These are phyloP conservation scores for Pseudisothecium myosuroides DNA, from an alignment of 225 moss, liverwort and hornwort genomes.

Conservation along the genomic window DNA sequence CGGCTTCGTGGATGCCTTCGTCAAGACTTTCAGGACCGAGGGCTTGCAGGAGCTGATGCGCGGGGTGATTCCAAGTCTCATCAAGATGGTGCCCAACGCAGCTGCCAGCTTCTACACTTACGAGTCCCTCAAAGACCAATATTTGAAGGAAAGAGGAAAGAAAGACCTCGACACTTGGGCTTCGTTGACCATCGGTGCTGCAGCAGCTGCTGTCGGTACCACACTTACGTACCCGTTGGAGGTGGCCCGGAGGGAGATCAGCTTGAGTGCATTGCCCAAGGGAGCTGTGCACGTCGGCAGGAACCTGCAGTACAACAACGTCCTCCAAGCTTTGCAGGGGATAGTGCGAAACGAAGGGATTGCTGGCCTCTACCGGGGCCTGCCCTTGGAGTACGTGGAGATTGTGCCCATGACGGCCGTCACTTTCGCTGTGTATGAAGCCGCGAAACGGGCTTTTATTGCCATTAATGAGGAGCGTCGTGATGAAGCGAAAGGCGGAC, in stretches of 20 bases:
- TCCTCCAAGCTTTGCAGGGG: slow-evolving; percentile 57
- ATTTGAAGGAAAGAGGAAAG: slow-evolving; percentile 2
- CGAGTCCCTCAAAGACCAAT: slow-evolving; percentile 51
- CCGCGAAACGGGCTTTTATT: slow-evolving; percentile 60
- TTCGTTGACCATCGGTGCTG: slow-evolving; percentile 54
- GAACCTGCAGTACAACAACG: slow-evolving; percentile 37
- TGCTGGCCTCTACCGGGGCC: slow-evolving; percentile 57
- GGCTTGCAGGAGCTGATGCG: slow-evolving; percentile 60
- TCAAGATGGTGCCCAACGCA: slow-evolving; percentile 60
- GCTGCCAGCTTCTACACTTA: slow-evolving; percentile 83
- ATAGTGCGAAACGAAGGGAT: slow-evolving; percentile 43
- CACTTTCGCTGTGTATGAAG: slow-evolving; percentile 70
- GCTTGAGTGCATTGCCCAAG: slow-evolving; percentile 45
- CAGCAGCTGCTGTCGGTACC: slow-evolving; percentile 58
- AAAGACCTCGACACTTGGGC: slow-evolving; percentile 28
- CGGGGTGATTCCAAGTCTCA: slow-evolving; percentile 57
- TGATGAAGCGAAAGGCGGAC: slow-evolving; percentile 50
- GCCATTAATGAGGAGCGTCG: slow-evolving; percentile 62
- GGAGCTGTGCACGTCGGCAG: slow-evolving; percentile 33
- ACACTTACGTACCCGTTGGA: slow-evolving; percentile 70
- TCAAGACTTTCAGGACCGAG: slow-evolving; percentile 37
- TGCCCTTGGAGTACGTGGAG: slow-evolving; percentile 35
- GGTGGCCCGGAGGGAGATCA: slow-evolving; percentile 56
- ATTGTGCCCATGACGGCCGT: slow-evolving; percentile 69
- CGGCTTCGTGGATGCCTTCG: slow-evolving; percentile 28